phyloP scores from a whole-genome alignment of 169 alveolate species.

The Plasmodium inui region DNA sequence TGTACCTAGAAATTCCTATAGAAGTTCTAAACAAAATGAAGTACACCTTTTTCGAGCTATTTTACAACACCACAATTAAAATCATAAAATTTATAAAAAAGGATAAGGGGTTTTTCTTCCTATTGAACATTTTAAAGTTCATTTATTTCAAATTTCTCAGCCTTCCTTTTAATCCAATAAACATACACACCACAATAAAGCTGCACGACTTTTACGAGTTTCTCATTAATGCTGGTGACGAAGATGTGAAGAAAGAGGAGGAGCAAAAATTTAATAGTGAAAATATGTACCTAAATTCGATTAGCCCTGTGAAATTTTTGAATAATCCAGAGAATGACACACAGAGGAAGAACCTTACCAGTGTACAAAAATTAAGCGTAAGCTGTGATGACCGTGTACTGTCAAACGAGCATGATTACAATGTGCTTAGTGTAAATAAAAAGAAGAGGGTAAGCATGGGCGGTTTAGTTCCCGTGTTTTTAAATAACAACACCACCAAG shows the following conservation, averaged over 20 bases:
- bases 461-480: conserved; percentile 60
- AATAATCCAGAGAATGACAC: not conserved
- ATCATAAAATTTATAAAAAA: conserved; percentile 51
- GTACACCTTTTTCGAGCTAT: conserved; percentile 73
- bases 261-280: conserved; percentile 36
- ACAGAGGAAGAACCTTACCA: not conserved
- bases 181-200: conserved; percentile 40
- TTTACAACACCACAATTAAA: conserved; percentile 72
- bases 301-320: conserved; percentile 57
- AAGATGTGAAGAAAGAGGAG: conserved; percentile 2
- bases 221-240: conserved; percentile 8
- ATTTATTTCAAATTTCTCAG: conserved; percentile 54
- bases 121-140: conserved; percentile 57
- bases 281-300: conserved; percentile 7
- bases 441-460: conserved; percentile 74
- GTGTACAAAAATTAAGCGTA: not conserved
- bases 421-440: conserved; percentile 28
- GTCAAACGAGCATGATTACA: not conserved
- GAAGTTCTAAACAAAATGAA: conserved; percentile 69
- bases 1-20: conserved; percentile 56
- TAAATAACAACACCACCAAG: conserved; percentile 37
- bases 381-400: not conserved
- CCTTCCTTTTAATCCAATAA: conserved; percentile 70
- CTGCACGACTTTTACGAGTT: conserved; percentile 66
- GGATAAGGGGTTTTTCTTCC: conserved; percentile 26